These are phyloP conservation scores for Verticillium klebahnii DNA, from an alignment of 2,329 filamentous ascomycete species.

Conservation along the genomic window DNA sequence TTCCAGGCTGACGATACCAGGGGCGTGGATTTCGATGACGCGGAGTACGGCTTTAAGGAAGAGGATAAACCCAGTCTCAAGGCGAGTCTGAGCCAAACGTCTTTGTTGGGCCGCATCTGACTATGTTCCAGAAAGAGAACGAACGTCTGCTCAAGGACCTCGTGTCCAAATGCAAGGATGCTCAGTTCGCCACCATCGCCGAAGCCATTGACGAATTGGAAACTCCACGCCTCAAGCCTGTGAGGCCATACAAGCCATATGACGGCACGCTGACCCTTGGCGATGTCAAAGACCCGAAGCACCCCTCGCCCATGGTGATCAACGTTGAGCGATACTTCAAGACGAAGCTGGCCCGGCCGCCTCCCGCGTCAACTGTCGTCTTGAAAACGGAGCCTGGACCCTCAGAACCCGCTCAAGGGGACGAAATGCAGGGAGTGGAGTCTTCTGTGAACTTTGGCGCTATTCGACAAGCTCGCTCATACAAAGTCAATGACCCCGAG, in stretches of 20 bases:
- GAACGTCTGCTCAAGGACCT: constrained; percentile 64
- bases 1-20: constrained; percentile 32
- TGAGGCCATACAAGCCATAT: constrained; percentile 73
- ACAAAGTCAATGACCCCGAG: constrained; percentile 72
- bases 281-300: constrained; percentile 53
- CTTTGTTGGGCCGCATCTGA: not conserved
- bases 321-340: constrained; percentile 88
- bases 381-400: constrained; percentile 42
- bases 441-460: constrained; percentile 49
- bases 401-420: constrained; percentile 45
- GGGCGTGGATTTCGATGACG: constrained; percentile 90
- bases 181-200: constrained; percentile 75
- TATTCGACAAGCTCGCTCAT: constrained; percentile 74
- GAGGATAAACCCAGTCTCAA: constrained; percentile 74
- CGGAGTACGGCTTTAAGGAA: constrained; percentile 86
- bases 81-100: constrained; percentile 31
- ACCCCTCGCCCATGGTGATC: constrained; percentile 72
- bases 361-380: constrained; percentile 74
- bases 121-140: constrained; percentile 53
- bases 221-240: constrained; percentile 69
- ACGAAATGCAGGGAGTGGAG: constrained; percentile 45
- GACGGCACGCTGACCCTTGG: constrained; percentile 78
- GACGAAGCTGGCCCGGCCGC: constrained; percentile 70
- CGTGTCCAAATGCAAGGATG: constrained; percentile 61
- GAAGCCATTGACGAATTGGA: constrained; percentile 79